These are phyloP conservation scores for Gymnopilus dilepis DNA, from an alignment of 768 basidiomycete species.

Conservation along the genomic window DNA sequence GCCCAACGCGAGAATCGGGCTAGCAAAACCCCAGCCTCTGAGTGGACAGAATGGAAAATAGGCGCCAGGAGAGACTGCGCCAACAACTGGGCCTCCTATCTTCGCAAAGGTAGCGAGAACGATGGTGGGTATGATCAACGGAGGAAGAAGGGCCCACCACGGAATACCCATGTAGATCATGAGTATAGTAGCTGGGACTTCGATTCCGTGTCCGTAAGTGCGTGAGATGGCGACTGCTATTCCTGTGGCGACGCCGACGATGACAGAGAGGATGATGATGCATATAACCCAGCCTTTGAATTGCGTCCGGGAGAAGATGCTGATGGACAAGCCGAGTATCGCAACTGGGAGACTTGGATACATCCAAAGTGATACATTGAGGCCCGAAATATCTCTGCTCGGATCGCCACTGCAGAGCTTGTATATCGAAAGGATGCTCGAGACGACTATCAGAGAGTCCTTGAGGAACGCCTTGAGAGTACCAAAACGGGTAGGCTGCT, in stretches of 20 bases:
- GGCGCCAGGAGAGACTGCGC: not conserved
- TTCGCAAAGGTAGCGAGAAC: not conserved
- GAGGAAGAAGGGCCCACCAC: not conserved
- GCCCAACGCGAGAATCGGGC: slow-evolving; percentile 8
- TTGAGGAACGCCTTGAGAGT: not conserved
- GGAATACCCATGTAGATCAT: not conserved
- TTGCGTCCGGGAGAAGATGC: slow-evolving; percentile 7
- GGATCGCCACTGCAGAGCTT: not conserved
- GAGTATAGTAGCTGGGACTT: not conserved
- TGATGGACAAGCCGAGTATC: slow-evolving; percentile 9
- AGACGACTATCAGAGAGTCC: not conserved
- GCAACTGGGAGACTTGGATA: slow-evolving; percentile 16
- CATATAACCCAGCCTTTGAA: slow-evolving; percentile 7
- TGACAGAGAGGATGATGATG: not conserved
- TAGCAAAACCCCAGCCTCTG: slow-evolving; percentile 14
- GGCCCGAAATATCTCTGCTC: not conserved
- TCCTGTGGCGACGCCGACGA: not conserved
- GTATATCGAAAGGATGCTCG: not conserved
- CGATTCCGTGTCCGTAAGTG: not conserved
- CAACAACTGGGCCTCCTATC: not conserved
- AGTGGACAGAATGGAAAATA: slow-evolving; percentile 18
- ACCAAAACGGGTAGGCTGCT: not conserved
- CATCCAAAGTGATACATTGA: slow-evolving; percentile 9
- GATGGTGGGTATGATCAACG: not conserved
- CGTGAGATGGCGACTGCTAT: slow-evolving; percentile 5